These are phyloP conservation scores for Trichocomaceae sp. DNA, from an alignment of 2,329 filamentous ascomycete species.

Conservation along the genomic window DNA sequence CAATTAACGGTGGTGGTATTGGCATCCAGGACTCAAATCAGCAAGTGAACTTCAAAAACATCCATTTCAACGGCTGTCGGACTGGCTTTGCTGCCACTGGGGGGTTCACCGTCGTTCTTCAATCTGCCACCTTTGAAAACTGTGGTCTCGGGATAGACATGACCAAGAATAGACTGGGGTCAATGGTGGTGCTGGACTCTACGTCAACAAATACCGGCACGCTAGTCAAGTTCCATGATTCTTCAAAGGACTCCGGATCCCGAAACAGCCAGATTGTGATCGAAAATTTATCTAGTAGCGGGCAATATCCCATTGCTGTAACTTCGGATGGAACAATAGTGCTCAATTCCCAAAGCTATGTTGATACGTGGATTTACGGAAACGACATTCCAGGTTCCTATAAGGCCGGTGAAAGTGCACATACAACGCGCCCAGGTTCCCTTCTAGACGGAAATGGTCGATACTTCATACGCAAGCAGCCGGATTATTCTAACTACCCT, in stretches of 20 bases:
- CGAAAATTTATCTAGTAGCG: slow-evolving; percentile 25
- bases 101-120: slow-evolving; percentile 23
- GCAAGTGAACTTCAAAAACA: slow-evolving; percentile 39
- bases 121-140: slow-evolving; percentile 16
- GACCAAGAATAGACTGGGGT: slow-evolving; percentile 13
- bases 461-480: slow-evolving; percentile 38
- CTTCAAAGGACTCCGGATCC: slow-evolving; percentile 23
- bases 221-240: slow-evolving; percentile 14
- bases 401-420: background rate
- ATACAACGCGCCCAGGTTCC: slow-evolving; percentile 7
- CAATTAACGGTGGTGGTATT: slow-evolving; percentile 23
- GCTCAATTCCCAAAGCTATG: slow-evolving; percentile 16
- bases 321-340: slow-evolving; percentile 19
- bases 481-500: slow-evolving; percentile 40
- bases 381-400: slow-evolving; percentile 20
- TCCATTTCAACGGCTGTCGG: slow-evolving; percentile 56
- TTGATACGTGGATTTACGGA: slow-evolving; percentile 29
- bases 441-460: slow-evolving; percentile 15
- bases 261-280: slow-evolving; percentile 26
- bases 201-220: slow-evolving; percentile 14
- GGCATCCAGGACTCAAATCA: slow-evolving; percentile 28
- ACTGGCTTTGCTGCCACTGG: slow-evolving; percentile 43
- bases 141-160: slow-evolving; percentile 16
- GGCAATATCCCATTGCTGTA: slow-evolving; percentile 18
- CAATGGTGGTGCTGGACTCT: slow-evolving; percentile 17